Percentiles rank a stretch among this genome's conserved stretches.
Conservation (phyloP, 2,329 filamentous ascomycete species). For the Verticillium isaacii region DNA sequence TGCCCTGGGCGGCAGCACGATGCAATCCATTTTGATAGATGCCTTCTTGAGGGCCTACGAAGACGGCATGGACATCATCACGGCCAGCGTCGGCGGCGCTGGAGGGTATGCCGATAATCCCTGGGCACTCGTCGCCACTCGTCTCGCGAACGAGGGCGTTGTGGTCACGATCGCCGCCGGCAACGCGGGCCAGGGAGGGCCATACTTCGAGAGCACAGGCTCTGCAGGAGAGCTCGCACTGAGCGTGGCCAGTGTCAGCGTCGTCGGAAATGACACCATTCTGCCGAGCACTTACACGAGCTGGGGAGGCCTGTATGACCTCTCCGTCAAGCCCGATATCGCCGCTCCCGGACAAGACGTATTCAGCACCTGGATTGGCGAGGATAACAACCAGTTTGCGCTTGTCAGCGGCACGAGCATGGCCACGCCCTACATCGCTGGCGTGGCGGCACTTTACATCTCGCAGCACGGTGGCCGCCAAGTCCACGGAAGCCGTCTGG, state of each 20-base stretch:
- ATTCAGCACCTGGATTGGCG: constrained; percentile 30
- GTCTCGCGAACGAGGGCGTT: constrained; percentile 37
- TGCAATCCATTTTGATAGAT: constrained; percentile 9
- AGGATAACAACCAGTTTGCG: constrained; percentile 22
- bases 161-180: constrained; percentile 34
- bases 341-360: constrained; percentile 34
- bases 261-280: background rate
- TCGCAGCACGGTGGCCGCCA: constrained; percentile 23
- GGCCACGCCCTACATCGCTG: constrained; percentile 41
- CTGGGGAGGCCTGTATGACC: constrained; percentile 29
- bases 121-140: constrained; percentile 31
- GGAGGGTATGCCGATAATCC: constrained; percentile 25
- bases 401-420: constrained; percentile 44
- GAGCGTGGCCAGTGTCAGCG: constrained; percentile 33
- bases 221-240: constrained; percentile 31
- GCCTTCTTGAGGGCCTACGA: background rate
- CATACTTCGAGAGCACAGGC: constrained; percentile 32
- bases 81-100: constrained; percentile 13
- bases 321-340: constrained; percentile 37
- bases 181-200: constrained; percentile 32
- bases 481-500: constrained; percentile 24
- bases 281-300: constrained; percentile 30
- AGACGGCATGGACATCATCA: constrained; percentile 22
- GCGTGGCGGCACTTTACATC: constrained; percentile 31
- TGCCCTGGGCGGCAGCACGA: constrained; percentile 8